Base-by-base conservation (phyloP, 805 yeast species). In the Brettanomyces sp. region DNA sequence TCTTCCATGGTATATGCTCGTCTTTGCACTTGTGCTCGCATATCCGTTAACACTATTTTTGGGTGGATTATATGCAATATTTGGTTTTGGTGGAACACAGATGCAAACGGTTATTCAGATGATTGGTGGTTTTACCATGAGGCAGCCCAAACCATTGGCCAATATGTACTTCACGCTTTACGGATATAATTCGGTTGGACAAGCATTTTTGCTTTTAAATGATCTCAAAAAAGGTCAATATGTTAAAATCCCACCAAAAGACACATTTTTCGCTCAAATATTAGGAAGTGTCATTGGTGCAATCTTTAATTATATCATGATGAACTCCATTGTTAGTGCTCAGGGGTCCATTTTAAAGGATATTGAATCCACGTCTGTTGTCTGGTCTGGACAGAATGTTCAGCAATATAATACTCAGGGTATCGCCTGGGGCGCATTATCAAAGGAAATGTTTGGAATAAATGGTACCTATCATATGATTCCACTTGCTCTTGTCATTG, bases 211-310 rank as follows among this genome's bases (percentile, higher is more conserved):
- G 44, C 77, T 71, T 55, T 64, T 76, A 25, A 64, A 69, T 12
- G 81, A 78, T 54, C 72, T 76, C 69, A 81, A 81, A 54, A 57
- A 76, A 56, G 84, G 77, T 2, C 85, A 81, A 48, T 82, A 82
- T 56, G 59, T 78, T 56, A 79, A 79, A 52, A 62, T 81, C 14
- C 77, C 83, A 0, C 86, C 86, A 2, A 67, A 78, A 48, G 66
- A 76, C 1, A 62, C 80, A 50, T 80, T 82, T 62, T 55, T 60
- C 49, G 73, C 70, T 14, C 77, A 72, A 56, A 56, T 70, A 48
- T 41, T 58, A 43, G 74, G 75, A 43, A 68, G 73, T 32, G 24
- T 51, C 13, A 48, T 55, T 39, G 58, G 58, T 37, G 45, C 57
- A 3, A 50, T 55, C 30, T 55, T 55, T 49, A 55, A 55, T 48